A percentile compares a stretch with the other conserved stretches of the same genome.
Conservation (phyloP, 768 basidiomycete species). For the Lenzites betulinus region DNA sequence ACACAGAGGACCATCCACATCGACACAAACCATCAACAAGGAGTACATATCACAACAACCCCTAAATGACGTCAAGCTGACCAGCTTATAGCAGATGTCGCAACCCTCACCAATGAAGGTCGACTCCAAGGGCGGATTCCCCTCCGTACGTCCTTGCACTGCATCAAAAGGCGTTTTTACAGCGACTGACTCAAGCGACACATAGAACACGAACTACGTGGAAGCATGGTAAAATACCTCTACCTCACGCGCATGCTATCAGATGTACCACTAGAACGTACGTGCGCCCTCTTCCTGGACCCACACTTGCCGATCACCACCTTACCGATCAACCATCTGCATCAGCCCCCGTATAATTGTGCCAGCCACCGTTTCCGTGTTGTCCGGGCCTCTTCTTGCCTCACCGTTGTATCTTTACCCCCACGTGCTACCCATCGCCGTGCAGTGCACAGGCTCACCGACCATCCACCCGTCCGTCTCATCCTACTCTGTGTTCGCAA, state of each 20-base stretch:
- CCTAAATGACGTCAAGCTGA: background rate
- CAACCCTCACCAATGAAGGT: slow-evolving; percentile 3
- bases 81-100: background rate
- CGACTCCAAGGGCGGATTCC: slow-evolving; percentile 4
- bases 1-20: slow-evolving; percentile 22
- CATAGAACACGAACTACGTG: slow-evolving; percentile 6
- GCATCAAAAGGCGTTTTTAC: background rate
- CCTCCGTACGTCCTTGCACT: slow-evolving; percentile 1
- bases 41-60: background rate
- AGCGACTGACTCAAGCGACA: background rate
- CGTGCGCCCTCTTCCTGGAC: background rate
- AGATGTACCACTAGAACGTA: slow-evolving; percentile 18
- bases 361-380: slow-evolving; percentile 8
- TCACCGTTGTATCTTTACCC: slow-evolving; percentile 6
- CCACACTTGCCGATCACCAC: background rate
- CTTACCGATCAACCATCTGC: background rate
- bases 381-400: background rate
- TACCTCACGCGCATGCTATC: background rate
- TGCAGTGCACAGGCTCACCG: slow-evolving; percentile 4
- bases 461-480: slow-evolving; percentile 1
- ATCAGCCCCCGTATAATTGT: slow-evolving; percentile 1
- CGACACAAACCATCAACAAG: slow-evolving; percentile 11
- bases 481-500: slow-evolving; percentile 2
- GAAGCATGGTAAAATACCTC: slow-evolving; percentile 14
- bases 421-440: background rate